A percentile compares a stretch with the other conserved stretches of the same genome.
Evolutionary conservation across 2,329 filamentous ascomycete species (phyloP).

Genomic region (Neonectria sp.): DNA sequence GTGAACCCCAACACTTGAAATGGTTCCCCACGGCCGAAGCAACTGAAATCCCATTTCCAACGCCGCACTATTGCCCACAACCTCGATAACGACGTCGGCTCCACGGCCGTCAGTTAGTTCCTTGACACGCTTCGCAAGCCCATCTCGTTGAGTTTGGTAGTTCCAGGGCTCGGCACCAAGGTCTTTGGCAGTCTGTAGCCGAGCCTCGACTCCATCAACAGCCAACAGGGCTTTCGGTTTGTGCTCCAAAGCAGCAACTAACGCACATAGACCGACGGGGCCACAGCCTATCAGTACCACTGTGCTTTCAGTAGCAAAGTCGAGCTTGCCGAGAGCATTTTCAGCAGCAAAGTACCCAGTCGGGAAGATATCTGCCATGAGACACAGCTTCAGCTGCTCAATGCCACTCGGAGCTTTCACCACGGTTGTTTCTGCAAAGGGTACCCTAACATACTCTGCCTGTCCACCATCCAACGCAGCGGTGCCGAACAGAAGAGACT

Average conservation of each 20-base stretch:
- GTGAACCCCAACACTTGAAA: constrained; percentile 80
- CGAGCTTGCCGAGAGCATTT: constrained; percentile 61
- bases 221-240: constrained; percentile 28
- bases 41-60: constrained; percentile 75
- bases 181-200: constrained; percentile 11
- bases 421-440: constrained; percentile 28
- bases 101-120: constrained; percentile 82
- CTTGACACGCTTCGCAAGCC: constrained; percentile 75
- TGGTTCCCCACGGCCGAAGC: constrained; percentile 76
- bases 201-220: constrained; percentile 30
- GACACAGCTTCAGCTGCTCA: constrained; percentile 27
- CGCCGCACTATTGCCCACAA: constrained; percentile 77
- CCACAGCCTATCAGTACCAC: constrained; percentile 36
- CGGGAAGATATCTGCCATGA: constrained; percentile 43
- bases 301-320: background rate
- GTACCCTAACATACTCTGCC: constrained; percentile 37
- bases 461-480: constrained; percentile 31
- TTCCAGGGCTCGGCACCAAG: constrained; percentile 69
- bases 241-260: constrained; percentile 30
- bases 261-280: constrained; percentile 35
- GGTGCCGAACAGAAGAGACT: constrained; percentile 24
- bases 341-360: constrained; percentile 61
- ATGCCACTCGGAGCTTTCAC: constrained; percentile 33
- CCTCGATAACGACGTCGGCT: constrained; percentile 84
- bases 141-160: constrained; percentile 76